A percentile compares a stretch with the other conserved stretches of the same genome.
Evolutionary conservation across 2,329 filamentous ascomycete genomes (phyloP).

Genomic region (Microthyrium microscopicum): DNA sequence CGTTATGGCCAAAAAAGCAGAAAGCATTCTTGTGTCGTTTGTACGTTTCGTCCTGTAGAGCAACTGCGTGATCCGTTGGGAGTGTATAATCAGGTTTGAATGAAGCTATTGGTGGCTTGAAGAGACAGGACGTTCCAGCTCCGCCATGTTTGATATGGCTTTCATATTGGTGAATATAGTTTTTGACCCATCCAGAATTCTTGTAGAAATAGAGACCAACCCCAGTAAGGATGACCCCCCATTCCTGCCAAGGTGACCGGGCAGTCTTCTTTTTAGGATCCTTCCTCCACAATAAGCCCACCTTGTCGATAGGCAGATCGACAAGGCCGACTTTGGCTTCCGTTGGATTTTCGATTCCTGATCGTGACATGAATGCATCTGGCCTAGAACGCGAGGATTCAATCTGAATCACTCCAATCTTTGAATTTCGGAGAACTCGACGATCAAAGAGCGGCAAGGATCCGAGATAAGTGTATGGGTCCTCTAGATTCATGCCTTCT

Average conservation of each 20-base stretch:
- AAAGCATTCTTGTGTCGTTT: conserved; percentile 95
- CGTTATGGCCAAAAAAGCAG: conserved; percentile 71
- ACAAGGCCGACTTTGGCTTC: conserved; percentile 85
- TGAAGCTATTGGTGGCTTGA: conserved; percentile 74
- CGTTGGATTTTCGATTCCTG: conserved; percentile 66
- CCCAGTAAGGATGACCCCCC: conserved; percentile 92
- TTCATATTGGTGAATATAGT: conserved; percentile 75
- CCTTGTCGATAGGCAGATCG: conserved; percentile 94
- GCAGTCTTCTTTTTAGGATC: conserved; percentile 86
- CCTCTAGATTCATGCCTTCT: conserved; percentile 83
- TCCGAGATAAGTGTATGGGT: conserved; percentile 77
- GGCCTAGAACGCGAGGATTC: conserved; percentile 85
- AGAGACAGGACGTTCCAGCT: conserved; percentile 62
- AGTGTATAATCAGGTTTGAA: conserved; percentile 92
- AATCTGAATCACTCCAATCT: conserved; percentile 83
- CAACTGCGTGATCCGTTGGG: conserved; percentile 84
- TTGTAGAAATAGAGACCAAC: conserved; percentile 95
- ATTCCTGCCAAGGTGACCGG: conserved; percentile 94
- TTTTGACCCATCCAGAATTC: conserved; percentile 85
- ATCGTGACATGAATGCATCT: conserved; percentile 85
- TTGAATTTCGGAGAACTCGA: conserved; percentile 51
- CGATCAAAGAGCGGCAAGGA: conserved; percentile 61
- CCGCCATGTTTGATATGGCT: conserved; percentile 62
- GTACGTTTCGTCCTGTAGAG: conserved; percentile 70
- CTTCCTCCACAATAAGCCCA: conserved; percentile 88